Evolutionary conservation across 768 basidiomycete genomes (phyloP).

Genomic region (Mycena crocata): DNA sequence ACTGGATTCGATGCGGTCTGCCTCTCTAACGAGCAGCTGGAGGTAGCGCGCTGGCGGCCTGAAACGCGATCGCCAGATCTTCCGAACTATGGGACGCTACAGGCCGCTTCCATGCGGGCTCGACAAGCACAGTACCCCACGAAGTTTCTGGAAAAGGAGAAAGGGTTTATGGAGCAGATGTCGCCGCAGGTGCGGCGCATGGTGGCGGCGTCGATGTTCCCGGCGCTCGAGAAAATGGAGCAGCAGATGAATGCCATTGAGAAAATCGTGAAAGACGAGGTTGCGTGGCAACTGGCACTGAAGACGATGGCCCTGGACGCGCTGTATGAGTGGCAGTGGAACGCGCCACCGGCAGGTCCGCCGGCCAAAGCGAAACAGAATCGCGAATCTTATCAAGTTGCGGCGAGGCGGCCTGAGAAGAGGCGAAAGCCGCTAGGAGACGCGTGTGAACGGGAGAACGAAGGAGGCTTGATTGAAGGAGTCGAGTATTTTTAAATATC

Average conservation of each 20-base stretch:
- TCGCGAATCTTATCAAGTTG: background rate
- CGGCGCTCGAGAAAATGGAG: constrained; percentile 47
- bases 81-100: constrained; percentile 38
- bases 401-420: constrained; percentile 6
- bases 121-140: constrained; percentile 54
- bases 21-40: constrained; percentile 54
- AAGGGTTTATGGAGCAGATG: constrained; percentile 50
- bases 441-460: constrained; percentile 16
- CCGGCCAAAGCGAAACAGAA: constrained; percentile 1
- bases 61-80: constrained; percentile 38
- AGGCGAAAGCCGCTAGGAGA: constrained; percentile 13
- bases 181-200: constrained; percentile 50
- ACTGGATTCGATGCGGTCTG: constrained; percentile 57
- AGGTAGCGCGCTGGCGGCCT: constrained; percentile 44
- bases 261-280: constrained; percentile 45
- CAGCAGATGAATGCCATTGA: constrained; percentile 55
- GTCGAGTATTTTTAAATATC: constrained; percentile 45
- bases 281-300: constrained; percentile 45
- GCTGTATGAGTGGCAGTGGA: constrained; percentile 32
- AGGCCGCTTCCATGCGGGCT: constrained; percentile 48
- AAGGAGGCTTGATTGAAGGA: constrained; percentile 41
- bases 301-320: constrained; percentile 37
- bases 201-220: constrained; percentile 47
- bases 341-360: constrained; percentile 20
- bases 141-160: constrained; percentile 40